These are phyloP conservation scores for Arabis hirsuta DNA, from an alignment of 345 rosid species.

Conservation along the genomic window DNA sequence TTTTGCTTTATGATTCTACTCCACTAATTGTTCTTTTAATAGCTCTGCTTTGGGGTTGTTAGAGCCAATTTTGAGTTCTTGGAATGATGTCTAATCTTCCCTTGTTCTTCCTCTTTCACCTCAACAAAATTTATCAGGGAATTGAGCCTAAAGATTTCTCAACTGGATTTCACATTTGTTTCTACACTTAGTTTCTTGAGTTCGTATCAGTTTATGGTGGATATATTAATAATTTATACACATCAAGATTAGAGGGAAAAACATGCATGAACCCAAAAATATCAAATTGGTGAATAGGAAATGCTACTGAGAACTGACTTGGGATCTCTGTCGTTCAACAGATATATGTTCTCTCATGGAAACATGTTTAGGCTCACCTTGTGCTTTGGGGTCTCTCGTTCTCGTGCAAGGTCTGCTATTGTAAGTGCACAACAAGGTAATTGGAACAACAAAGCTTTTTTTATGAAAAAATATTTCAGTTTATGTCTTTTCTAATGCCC, in stretches of 20 bases:
- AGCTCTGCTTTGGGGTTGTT: background rate
- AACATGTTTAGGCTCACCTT: conserved; percentile 50
- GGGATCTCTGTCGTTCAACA: conserved; percentile 41
- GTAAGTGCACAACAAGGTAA: conserved; percentile 62
- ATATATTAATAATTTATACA: background rate
- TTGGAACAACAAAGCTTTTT: background rate
- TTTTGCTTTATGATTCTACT: background rate
- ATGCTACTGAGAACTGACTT: conserved; percentile 27
- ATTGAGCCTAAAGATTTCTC: background rate
- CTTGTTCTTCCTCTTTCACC: conserved; percentile 1
- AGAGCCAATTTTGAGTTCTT: background rate
- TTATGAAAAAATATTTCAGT: background rate
- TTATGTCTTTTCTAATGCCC: background rate
- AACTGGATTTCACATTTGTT: conserved; percentile 3
- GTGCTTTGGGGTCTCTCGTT: conserved; percentile 49
- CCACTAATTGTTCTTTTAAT: background rate
- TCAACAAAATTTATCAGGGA: background rate
- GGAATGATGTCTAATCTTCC: background rate
- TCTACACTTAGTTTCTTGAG: background rate
- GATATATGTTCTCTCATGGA: conserved; percentile 57
- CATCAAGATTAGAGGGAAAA: conserved; percentile 7
- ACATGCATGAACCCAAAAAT: background rate
- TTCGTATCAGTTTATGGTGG: background rate
- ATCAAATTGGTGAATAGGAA: conserved; percentile 2
- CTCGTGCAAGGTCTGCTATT: conserved; percentile 48